Evolutionary conservation across 2,329 filamentous ascomycete genomes (phyloP).

Genomic region (Xylaria sp.): DNA sequence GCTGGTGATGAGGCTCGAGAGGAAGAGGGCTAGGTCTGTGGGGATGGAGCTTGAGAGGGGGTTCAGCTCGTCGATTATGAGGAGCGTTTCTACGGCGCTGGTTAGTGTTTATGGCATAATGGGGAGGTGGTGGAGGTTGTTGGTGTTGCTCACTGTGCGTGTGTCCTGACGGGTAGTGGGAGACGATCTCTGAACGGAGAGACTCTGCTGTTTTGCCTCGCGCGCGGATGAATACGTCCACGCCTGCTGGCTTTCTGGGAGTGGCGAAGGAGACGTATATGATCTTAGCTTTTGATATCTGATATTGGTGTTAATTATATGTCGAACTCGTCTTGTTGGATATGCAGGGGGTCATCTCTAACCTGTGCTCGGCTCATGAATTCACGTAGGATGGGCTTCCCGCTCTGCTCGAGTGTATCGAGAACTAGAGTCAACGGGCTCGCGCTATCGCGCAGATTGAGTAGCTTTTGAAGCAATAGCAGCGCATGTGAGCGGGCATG

Average conservation of each 20-base stretch:
- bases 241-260: conserved; percentile 64
- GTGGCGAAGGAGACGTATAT: conserved; percentile 82
- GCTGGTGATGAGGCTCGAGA: conserved; percentile 69
- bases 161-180: conserved; percentile 53
- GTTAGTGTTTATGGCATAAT: neutral
- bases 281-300: conserved; percentile 70
- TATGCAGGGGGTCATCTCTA: conserved; percentile 26
- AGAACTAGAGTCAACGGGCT: conserved; percentile 87
- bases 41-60: conserved; percentile 61
- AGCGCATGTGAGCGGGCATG: conserved; percentile 85
- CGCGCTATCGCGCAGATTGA: conserved; percentile 77
- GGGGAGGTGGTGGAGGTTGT: neutral
- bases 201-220: conserved; percentile 61
- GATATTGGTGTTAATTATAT: conserved; percentile 4
- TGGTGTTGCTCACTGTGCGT: conserved; percentile 49
- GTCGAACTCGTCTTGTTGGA: neutral
- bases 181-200: conserved; percentile 65
- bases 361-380: conserved; percentile 79
- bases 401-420: conserved; percentile 84
- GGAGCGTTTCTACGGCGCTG: conserved; percentile 63
- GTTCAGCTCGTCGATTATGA: conserved; percentile 83
- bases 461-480: conserved; percentile 79
- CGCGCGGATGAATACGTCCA: conserved; percentile 71
- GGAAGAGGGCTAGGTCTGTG: conserved; percentile 68
- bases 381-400: conserved; percentile 71